Evolutionary conservation across 2,329 filamentous ascomycete genomes (phyloP).

Genomic region (Blastomyces gilchristii): DNA sequence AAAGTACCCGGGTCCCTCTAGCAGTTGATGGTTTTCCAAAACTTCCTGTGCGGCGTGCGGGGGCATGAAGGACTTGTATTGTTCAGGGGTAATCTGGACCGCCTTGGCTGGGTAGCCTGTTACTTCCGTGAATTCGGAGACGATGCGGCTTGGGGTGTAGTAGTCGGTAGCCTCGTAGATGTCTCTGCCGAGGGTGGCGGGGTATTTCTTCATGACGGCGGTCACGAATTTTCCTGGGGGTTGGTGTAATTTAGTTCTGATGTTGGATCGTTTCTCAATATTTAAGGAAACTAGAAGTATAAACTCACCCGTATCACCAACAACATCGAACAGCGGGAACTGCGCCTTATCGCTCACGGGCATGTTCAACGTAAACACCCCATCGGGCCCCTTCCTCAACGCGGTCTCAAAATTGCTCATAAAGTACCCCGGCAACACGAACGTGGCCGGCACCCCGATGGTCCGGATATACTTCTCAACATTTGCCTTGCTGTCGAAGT

Average conservation of each 20-base stretch:
- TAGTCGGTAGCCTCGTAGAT: conserved; percentile 38
- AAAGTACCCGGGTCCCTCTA: conserved; percentile 46
- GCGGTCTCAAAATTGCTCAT: conserved; percentile 35
- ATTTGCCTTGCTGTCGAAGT: conserved; percentile 37
- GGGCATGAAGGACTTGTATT: conserved; percentile 22
- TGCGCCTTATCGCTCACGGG: conserved; percentile 22
- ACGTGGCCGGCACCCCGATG: conserved; percentile 28
- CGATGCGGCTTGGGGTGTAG: conserved; percentile 33
- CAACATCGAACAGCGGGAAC: conserved; percentile 38
- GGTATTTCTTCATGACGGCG: conserved; percentile 30
- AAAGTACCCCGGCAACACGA: conserved; percentile 35
- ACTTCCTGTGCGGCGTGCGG: conserved; percentile 36
- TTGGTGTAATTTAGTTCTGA: not conserved
- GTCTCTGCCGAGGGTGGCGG: conserved; percentile 35
- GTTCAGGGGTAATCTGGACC: conserved; percentile 17
- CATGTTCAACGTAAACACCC: conserved; percentile 21
- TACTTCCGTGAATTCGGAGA: conserved; percentile 30
- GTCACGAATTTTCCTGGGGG: conserved; percentile 24
- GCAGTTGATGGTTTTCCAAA: conserved; percentile 44
- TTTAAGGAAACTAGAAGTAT: not conserved
- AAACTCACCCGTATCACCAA: conserved; percentile 41
- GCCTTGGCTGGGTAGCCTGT: conserved; percentile 31
- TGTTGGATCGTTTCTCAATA: not conserved
- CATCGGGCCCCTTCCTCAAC: conserved; percentile 23
- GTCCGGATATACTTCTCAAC: conserved; percentile 31